Percentiles rank a stretch among this genome's conserved stretches.
Conservation (phyloP, 148 eudicot species). For the Dysphania ambrosioides region DNA sequence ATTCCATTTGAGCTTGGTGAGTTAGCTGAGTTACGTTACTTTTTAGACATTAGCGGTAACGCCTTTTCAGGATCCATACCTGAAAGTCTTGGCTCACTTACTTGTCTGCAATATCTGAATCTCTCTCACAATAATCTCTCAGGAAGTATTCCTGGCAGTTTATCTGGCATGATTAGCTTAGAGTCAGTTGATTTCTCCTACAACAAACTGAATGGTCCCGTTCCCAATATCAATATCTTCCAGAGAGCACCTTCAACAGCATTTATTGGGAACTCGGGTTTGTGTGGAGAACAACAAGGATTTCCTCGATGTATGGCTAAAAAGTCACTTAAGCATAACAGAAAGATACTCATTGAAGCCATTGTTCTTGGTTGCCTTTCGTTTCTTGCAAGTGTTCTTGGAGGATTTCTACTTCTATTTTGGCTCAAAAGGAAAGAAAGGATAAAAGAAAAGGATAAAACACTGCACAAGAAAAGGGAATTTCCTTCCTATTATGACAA, state of each 20-base stretch:
- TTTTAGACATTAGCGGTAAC: constrained; percentile 17
- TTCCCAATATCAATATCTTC: constrained; percentile 24
- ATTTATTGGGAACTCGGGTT: constrained; percentile 18
- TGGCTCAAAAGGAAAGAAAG: constrained; percentile 8
- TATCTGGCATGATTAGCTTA: constrained; percentile 19
- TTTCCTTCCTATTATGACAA: constrained; percentile 12
- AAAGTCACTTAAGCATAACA: background rate
- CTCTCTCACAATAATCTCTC: constrained; percentile 29
- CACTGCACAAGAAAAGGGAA: background rate
- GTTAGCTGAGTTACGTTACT: constrained; percentile 16
- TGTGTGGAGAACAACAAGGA: constrained; percentile 20
- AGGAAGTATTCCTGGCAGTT: constrained; percentile 20
- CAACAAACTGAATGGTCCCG: constrained; percentile 30
- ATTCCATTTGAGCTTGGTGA: constrained; percentile 32
- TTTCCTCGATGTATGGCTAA: constrained; percentile 10
- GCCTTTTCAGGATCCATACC: constrained; percentile 33
- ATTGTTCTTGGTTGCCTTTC: constrained; percentile 11
- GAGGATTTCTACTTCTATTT: background rate
- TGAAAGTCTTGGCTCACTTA: constrained; percentile 27
- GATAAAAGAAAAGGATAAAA: constrained; percentile 1
- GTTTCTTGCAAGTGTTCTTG: constrained; percentile 12
- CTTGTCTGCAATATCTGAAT: constrained; percentile 23
- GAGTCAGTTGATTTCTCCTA: constrained; percentile 32
- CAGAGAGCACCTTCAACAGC: constrained; percentile 4
- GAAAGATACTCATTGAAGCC: constrained; percentile 11